Conservation (phyloP, 176 grass and related monocot species). For the Rhynchospora pubera region DNA sequence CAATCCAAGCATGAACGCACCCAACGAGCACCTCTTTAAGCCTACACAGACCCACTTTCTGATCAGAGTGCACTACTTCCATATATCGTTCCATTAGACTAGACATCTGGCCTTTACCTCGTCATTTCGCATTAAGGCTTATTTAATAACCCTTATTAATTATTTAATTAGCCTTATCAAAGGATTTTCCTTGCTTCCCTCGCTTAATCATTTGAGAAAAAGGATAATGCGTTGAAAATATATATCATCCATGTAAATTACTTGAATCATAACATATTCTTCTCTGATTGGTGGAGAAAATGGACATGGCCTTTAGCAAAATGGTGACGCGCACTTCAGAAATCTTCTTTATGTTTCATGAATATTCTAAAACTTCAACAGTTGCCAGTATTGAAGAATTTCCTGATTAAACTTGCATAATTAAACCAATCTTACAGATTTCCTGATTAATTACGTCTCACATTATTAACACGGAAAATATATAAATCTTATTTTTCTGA, state of each 20-base stretch:
- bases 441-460: not conserved
- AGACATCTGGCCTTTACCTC: not conserved
- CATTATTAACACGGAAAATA: not conserved
- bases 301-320: constrained; percentile 1
- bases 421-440: no score
- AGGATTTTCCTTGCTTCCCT: not conserved
- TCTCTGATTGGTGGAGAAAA: not conserved
- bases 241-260: not conserved
- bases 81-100: not conserved
- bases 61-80: not conserved
- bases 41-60: not conserved
- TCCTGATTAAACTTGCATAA: no score
- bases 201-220: not conserved
- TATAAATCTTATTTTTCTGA: not conserved
- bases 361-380: not conserved
- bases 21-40: constrained; percentile 9
- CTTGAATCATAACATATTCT: not conserved
- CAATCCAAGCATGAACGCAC: constrained; percentile 19
- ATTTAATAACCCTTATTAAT: not conserved
- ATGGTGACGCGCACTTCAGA: not conserved
- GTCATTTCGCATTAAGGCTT: constrained; percentile 13
- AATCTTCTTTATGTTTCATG: not conserved
- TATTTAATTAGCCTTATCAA: constrained; percentile 1
- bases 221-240: no score
- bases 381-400: no score